phyloP scores from a whole-genome alignment of 371 early-diverging fungal species.

The Blakeslea trispora region DNA sequence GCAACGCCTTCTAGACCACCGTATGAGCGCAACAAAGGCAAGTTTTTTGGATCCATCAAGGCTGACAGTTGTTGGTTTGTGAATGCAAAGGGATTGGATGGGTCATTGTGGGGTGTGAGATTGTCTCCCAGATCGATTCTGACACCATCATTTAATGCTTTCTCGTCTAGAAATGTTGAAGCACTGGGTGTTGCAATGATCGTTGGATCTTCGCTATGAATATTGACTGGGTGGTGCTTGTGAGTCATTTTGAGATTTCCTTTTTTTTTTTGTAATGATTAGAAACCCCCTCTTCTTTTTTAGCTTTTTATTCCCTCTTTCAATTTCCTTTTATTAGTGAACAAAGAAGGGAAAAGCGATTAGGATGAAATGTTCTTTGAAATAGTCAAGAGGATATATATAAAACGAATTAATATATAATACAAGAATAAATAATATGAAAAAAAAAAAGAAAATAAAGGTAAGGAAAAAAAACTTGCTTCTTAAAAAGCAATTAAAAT shows the following conservation, averaged over 20 bases:
- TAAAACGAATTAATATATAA: background rate
- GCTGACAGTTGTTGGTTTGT: constrained; percentile 48
- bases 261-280: constrained; percentile 11
- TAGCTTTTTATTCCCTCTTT: constrained; percentile 3
- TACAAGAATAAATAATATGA: background rate
- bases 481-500: no score
- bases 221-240: constrained; percentile 2
- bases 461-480: no score
- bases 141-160: constrained; percentile 7
- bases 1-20: constrained; percentile 58
- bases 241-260: constrained; percentile 13
- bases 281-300: constrained; percentile 9
- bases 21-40: constrained; percentile 42
- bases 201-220: constrained; percentile 28
- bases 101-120: constrained; percentile 41
- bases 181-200: constrained; percentile 21
- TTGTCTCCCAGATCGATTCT: constrained; percentile 29
- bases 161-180: constrained; percentile 20
- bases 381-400: background rate
- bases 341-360: constrained; percentile 7
- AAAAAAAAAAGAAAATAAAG: no score
- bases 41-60: constrained; percentile 61
- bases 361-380: background rate
- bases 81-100: constrained; percentile 57
- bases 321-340: background rate